These are phyloP conservation scores for Aspergillus awamori DNA, from an alignment of 2,329 filamentous ascomycete species.

Conservation along the genomic window DNA sequence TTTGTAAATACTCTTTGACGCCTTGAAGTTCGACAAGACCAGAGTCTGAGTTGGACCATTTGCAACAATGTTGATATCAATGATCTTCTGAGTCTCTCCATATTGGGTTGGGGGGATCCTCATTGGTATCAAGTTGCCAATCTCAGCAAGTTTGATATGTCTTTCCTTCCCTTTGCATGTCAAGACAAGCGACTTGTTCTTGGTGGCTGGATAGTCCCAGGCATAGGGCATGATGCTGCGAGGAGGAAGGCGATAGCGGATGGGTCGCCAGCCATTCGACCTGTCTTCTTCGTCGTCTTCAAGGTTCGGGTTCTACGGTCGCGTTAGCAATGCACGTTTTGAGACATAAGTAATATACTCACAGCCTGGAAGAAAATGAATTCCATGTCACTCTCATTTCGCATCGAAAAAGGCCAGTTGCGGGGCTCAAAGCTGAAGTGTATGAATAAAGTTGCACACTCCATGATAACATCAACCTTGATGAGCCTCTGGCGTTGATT, in stretches of 20 bases:
- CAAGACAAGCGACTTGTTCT: constrained; percentile 89
- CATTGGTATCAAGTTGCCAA: constrained; percentile 94
- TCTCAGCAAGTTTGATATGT: constrained; percentile 93
- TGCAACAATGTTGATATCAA: constrained; percentile 94
- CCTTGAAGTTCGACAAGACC: constrained; percentile 90
- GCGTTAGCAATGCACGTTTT: constrained; percentile 7
- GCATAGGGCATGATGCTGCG: constrained; percentile 99
- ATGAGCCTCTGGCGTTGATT: constrained; percentile 88
- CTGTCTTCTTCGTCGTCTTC: constrained; percentile 84
- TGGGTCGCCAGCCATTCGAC: constrained; percentile 84
- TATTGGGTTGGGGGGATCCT: constrained; percentile 72
- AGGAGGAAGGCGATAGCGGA: constrained; percentile 87
- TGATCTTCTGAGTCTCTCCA: constrained; percentile 73
- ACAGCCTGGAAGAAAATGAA: constrained; percentile 93
- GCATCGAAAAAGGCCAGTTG: constrained; percentile 98
- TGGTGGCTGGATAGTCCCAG: constrained; percentile 98
- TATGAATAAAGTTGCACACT: constrained; percentile 89
- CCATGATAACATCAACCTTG: constrained; percentile 85
- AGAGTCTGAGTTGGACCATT: constrained; percentile 94
- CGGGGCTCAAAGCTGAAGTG: constrained; percentile 88
- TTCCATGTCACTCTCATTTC: constrained; percentile 95
- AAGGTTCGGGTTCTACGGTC: constrained; percentile 70
- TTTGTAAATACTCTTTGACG: constrained; percentile 88
- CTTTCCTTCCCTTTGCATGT: constrained; percentile 77
- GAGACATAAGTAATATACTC: constrained; percentile 12